Base-by-base conservation (phyloP, 768 basidiomycete genomes). In the Epithele typhae region DNA sequence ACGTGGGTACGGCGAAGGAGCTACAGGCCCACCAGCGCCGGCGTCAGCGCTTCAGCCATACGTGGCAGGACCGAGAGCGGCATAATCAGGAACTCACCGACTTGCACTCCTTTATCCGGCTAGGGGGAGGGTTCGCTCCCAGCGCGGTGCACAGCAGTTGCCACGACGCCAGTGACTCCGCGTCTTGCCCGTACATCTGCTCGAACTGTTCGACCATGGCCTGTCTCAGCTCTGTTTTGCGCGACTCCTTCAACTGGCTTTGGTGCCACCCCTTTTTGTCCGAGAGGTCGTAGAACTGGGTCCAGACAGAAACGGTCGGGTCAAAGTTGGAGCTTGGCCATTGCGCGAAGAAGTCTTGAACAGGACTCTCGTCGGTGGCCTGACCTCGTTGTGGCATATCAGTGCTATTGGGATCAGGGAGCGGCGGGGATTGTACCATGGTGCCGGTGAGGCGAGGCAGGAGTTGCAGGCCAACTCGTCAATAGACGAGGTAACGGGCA, bases 1-100 rank as follows among this genome's bases (percentile, higher is more conserved):
- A 69, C 58, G 11, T 62, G 56, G 1, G 55, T 53, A 4, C 55
- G 55, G 45, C 49, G 47, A 1, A 64, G 46, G 9, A 42, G 35
- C 65, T 65, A 3, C n/a, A n/a, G n/a, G n/a, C n/a, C n/a, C n/a
- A n/a, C n/a, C n/a, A n/a, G n/a, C n/a, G n/a, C n/a, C n/a, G n/a
- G n/a, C n/a, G n/a, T n/a, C n/a, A n/a, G n/a, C n/a, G n/a, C n/a
- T n/a, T n/a, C n/a, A n/a, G n/a, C n/a, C n/a, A n/a, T n/a, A n/a
- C n/a, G n/a, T n/a, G n/a, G n/a, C n/a, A n/a, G n/a, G n/a, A n/a
- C n/a, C n/a, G n/a, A n/a, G n/a, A n/a, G n/a, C n/a, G n/a, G n/a
- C n/a, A n/a, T n/a, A n/a, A n/a, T n/a, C n/a, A n/a, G n/a, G n/a
- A n/a, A n/a, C 52, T 17, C n/a, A 53, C 52, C 43, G n/a, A 14